phyloP scores from a whole-genome alignment of 331 rosid genomes.

The Stylosanthes scabra region DNA sequence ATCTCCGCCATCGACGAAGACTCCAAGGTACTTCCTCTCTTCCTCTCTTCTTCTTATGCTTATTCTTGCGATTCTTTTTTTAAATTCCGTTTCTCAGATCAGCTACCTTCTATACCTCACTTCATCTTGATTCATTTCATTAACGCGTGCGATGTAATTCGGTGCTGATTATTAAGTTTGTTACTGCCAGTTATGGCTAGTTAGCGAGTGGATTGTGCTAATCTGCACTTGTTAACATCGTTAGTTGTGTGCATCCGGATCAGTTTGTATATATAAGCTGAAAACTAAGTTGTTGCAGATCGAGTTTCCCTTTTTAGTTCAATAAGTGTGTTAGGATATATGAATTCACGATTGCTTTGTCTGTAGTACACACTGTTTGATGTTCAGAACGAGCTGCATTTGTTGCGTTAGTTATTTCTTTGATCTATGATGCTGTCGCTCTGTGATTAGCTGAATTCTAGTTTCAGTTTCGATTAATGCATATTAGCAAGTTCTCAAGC shows the following conservation, averaged over 20 bases:
- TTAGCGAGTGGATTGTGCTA: not conserved
- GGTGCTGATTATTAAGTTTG: not conserved
- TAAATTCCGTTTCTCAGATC: constrained; percentile 10
- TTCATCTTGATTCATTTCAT: constrained; percentile 2
- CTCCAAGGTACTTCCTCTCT: constrained; percentile 64
- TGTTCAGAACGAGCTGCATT: constrained; percentile 13
- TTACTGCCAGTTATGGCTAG: not conserved
- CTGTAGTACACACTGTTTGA: not conserved
- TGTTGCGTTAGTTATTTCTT: constrained; percentile 24
- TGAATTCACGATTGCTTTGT: constrained; percentile 14
- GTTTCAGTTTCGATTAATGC: constrained; percentile 17
- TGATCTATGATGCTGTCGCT: not conserved
- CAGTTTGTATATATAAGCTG: not conserved
- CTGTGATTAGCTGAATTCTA: constrained; percentile 16
- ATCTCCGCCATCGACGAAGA: constrained; percentile 84
- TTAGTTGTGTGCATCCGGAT: not conserved
- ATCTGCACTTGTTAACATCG: not conserved
- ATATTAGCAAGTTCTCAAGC: not conserved
- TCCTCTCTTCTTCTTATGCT: not conserved
- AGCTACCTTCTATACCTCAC: constrained; percentile 4
- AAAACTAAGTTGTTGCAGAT: not conserved
- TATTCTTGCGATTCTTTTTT: constrained; percentile 15
- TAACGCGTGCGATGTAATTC: not conserved
- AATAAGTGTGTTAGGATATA: not conserved
- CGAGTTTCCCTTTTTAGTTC: not conserved